Evolutionary conservation across 208 protist genomes (phyloP), one percentile per base, ranked within the genome.

Genomic region (Leishmania mexicana): DNA sequence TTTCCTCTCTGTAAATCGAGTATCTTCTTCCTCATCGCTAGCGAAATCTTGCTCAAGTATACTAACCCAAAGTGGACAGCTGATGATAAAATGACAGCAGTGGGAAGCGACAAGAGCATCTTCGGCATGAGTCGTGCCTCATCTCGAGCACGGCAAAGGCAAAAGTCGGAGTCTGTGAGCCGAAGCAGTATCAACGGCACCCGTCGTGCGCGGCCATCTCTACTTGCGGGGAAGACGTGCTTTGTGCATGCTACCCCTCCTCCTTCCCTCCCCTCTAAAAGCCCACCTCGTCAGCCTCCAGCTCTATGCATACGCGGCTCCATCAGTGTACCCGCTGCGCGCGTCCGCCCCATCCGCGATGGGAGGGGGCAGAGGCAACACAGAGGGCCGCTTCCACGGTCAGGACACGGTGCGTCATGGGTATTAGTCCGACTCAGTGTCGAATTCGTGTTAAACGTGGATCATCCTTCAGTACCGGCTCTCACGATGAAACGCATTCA

Each of bases 81-180:
- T 73, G 68, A 73, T 49, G 35, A 5, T 19, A 38, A 73, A 31
- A 28, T 79, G 51, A 24, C 77, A 47, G 64, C 76, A 75, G 72
- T 68, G 85, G 85, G 80, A 89, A 91, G 80, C 84, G 83, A 91
- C 83, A 83, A 85, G 79, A 84, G 85, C 80, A 40, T 51, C 6
- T 73, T 45, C 8, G 24, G 7, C 68, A 24, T 2, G 17, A 42
- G 21, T 17, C 28, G 40, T 51, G 40, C 21, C 3, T 49, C 21
- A 17, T 15, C 40, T 17, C 21, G 8, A 28, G 68, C 19, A 49
- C 68, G 40, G 24, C 68, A 45, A 73, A 49, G 40, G 40, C 21
- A 47, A 81, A 28, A 67, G 17, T 2, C 57, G 17, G 35, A 6
- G 40, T 24, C 21, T 2, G 49, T 6, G 75, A 19, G 60, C 28